A percentile compares a stretch with the other conserved stretches of the same genome.
phyloP scores from a whole-genome alignment of 305 asterid genomes.

The Fraxinus angustifolia region DNA sequence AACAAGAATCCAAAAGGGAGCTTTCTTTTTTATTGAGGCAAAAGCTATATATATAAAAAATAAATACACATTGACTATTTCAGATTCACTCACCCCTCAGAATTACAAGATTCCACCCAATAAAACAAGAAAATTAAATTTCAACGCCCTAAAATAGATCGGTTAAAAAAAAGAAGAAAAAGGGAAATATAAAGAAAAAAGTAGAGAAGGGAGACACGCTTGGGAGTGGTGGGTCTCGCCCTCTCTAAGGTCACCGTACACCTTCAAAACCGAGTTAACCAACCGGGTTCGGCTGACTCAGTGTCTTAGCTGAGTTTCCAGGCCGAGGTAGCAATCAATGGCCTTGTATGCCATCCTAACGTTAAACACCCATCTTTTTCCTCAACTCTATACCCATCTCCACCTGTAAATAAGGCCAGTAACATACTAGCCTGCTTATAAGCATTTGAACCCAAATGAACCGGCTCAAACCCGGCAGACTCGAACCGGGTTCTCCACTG shows the following conservation, averaged over 20 bases:
- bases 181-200: slow-evolving; percentile 4
- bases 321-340: slow-evolving; percentile 84
- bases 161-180: neutral
- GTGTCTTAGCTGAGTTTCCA: slow-evolving; percentile 56
- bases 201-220: slow-evolving; percentile 18
- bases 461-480: slow-evolving; percentile 57
- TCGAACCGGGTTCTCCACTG: slow-evolving; percentile 66
- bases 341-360: slow-evolving; percentile 95
- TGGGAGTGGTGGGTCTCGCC: slow-evolving; percentile 42
- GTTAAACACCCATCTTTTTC: slow-evolving; percentile 80
- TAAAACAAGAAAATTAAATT: slow-evolving; percentile 14
- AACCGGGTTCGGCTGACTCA: neutral
- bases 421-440: slow-evolving; percentile 82
- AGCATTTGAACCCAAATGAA: slow-evolving; percentile 78
- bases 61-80: slow-evolving; percentile 35
- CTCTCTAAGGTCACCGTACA: slow-evolving; percentile 19
- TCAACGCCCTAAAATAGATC: slow-evolving; percentile 8
- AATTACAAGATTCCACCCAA: slow-evolving; percentile 32
- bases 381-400: slow-evolving; percentile 87
- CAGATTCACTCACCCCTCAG: neutral
- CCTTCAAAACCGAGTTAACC: slow-evolving; percentile 24
- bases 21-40: slow-evolving; percentile 21
- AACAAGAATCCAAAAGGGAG: slow-evolving; percentile 20
- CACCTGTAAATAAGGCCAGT: slow-evolving; percentile 72
- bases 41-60: slow-evolving; percentile 23